Conservation (phyloP, 805 yeast genomes). For the Schwanniomyces yamadae region DNA sequence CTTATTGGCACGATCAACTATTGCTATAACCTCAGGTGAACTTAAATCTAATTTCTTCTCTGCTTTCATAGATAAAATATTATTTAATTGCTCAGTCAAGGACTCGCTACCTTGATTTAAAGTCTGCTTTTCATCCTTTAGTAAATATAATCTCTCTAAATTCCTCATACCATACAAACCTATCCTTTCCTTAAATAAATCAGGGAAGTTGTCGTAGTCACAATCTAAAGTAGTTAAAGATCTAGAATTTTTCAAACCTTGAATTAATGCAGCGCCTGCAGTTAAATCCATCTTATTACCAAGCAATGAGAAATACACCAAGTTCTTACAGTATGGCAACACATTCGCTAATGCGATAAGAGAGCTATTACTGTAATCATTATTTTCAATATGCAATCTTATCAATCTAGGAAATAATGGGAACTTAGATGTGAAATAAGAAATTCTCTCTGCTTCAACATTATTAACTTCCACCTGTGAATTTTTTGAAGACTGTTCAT, state of each 20-base stretch:
- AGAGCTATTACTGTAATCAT: constrained; percentile 55
- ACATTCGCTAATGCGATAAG: constrained; percentile 63
- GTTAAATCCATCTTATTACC: constrained; percentile 64
- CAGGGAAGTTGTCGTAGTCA: constrained; percentile 61
- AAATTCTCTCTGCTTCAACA: constrained; percentile 33
- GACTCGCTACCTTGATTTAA: constrained; percentile 7
- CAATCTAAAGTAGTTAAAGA: constrained; percentile 68
- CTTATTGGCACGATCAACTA: constrained; percentile 24
- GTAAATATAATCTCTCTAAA: constrained; percentile 56
- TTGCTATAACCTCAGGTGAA: constrained; percentile 29
- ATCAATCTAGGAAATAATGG: constrained; percentile 66
- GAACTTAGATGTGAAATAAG: constrained; percentile 57
- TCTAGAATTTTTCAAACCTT: constrained; percentile 64
- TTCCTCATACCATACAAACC: constrained; percentile 82
- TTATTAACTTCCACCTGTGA: neutral
- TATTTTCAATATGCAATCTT: constrained; percentile 71
- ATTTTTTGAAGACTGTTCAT: neutral
- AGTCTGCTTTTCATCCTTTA: constrained; percentile 3
- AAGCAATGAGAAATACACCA: constrained; percentile 66
- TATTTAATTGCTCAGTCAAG: constrained; percentile 28
- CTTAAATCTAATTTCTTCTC: constrained; percentile 31
- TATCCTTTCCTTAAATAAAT: constrained; percentile 62
- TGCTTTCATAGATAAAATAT: constrained; percentile 32
- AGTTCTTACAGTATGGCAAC: constrained; percentile 62
- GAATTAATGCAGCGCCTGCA: constrained; percentile 63